Base-by-base conservation (phyloP, 108 stramenopile genomes). In the Conticribra guillardii region DNA sequence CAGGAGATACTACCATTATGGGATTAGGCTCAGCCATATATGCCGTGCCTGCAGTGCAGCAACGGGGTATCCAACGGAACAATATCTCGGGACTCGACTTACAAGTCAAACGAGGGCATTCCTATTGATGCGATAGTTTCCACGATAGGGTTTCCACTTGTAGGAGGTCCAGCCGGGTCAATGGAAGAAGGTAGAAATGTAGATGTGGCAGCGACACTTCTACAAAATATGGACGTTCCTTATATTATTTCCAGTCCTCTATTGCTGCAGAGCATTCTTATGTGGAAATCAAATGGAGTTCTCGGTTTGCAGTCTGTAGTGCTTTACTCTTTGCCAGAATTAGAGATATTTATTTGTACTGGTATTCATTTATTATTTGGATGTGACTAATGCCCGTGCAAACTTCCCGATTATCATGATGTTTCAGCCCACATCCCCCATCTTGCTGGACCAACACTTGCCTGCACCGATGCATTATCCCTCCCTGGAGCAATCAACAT, bases 281-380 rank as follows among this genome's bases (percentile, higher is more conserved):
- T 77, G 70, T 95, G 94, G 94, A 84, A 88, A 63, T 48, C 74
- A 34, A 87, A 80, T 54, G 94, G 94, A 30, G 94, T 95, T 16
- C 60, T 89, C 46, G 94, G 91, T 8, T 59, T 95, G 49, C 91
- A 95, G 55, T 83, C 83, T 37, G 91, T 89, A 32, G 91, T 92
- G 1, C 59, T 90, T 31, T 90, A 88, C 52, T 86, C 87, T 0
- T 65, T 95, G 14, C 94, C 94, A 17, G 94, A 95, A 60, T 69
- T 95, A 26, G 94, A 95, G 69, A 91, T 91, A 3, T 91, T 91
- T 26, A 84, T 95, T 50, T 91, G 92, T 64, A 87, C 94, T 1
- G 89, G 91, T 8, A 90, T 95, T 2, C 59, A n/a, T n/a, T n/a
- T n/a, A n/a, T n/a, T n/a, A n/a, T n/a, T n/a, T n/a, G n/a, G n/a